These are phyloP conservation scores for Podochytrium sp. DNA, from an alignment of 192 early-diverging fungal species.

Conservation along the genomic window DNA sequence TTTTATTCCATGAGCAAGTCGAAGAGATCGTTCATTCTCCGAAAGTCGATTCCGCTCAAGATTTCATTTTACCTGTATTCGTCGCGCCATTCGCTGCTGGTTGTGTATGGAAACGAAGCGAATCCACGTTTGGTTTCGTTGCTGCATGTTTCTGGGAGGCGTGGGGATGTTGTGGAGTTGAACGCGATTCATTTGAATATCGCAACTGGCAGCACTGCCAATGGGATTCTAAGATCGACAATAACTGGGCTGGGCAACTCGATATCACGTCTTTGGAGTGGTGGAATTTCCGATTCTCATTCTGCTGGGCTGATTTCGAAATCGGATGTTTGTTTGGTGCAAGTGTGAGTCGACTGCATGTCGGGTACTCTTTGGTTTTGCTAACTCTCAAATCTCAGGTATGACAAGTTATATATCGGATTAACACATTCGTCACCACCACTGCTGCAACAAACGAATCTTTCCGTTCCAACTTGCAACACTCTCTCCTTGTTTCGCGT, in stretches of 20 bases:
- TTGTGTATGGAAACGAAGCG: background rate
- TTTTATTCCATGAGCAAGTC: slow-evolving; percentile 35
- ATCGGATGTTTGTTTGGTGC: background rate
- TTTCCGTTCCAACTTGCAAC: too few relatives aligned
- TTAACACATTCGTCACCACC: background rate
- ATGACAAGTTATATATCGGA: slow-evolving; percentile 24
- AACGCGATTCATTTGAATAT: background rate
- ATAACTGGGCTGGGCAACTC: background rate
- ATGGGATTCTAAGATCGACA: background rate
- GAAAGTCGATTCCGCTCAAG: slow-evolving; percentile 1
- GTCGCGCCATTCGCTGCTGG: slow-evolving; percentile 6
- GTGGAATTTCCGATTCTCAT: background rate
- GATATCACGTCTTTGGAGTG: background rate
- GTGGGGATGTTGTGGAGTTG: slow-evolving; percentile 5
- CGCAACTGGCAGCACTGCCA: background rate
- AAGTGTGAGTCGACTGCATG: slow-evolving; percentile 30
- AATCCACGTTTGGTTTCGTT: background rate
- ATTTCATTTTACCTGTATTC: slow-evolving; percentile 31
- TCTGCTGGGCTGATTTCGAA: background rate
- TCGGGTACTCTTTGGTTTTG: background rate
- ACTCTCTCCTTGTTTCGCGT: slow-evolving; percentile 15
- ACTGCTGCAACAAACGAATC: too few relatives aligned
- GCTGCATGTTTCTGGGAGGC: background rate
- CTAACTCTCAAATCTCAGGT: slow-evolving; percentile 2
- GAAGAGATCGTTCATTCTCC: slow-evolving; percentile 8